A percentile compares a stretch with the other conserved stretches of the same genome.
These are phyloP conservation scores for Prorocentrum cordatum DNA, from an alignment of 169 alveolate genomes.

Conservation along the genomic window DNA sequence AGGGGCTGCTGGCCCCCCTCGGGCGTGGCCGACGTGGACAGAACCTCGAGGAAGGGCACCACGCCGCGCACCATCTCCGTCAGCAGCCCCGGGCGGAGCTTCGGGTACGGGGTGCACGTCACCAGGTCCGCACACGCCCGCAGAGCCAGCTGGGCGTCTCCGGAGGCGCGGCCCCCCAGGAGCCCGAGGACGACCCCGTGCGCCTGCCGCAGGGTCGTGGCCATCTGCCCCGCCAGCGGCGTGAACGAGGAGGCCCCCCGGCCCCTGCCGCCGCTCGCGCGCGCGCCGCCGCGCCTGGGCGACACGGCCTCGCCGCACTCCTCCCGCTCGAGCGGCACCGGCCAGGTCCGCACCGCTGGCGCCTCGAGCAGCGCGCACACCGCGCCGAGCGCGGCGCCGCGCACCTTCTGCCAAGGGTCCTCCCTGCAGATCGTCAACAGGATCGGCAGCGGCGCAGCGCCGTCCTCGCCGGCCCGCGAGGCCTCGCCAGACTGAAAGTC, in stretches of 20 bases:
- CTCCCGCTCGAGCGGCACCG: constrained; percentile 4
- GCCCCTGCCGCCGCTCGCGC: not conserved
- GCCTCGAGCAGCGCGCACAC: constrained; percentile 15
- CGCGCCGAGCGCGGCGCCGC: not conserved
- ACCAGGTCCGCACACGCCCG: not conserved
- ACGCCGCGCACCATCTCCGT: not conserved
- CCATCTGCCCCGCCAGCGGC: constrained; percentile 13
- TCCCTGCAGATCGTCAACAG: constrained; percentile 1
- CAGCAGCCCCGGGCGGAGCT: not conserved
- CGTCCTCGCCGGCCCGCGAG: not conserved
- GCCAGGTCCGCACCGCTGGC: constrained; percentile 5
- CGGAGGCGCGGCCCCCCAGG: not conserved
- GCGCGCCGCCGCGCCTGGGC: not conserved
- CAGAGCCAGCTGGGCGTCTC: not conserved
- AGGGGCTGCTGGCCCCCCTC: not conserved
- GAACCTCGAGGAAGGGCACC: not conserved
- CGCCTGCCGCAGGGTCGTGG: constrained; percentile 4
- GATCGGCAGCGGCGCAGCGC: not conserved
- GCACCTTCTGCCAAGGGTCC: constrained; percentile 2
- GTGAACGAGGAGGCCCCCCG: not conserved
- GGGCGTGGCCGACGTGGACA: no score
- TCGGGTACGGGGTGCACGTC: not conserved
- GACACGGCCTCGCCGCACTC: not conserved
- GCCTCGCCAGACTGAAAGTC: constrained; percentile 25
- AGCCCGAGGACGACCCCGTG: not conserved